These are phyloP conservation scores for Fraxinus cuspidata DNA, from an alignment of 257 asterid species.

Conservation along the genomic window DNA sequence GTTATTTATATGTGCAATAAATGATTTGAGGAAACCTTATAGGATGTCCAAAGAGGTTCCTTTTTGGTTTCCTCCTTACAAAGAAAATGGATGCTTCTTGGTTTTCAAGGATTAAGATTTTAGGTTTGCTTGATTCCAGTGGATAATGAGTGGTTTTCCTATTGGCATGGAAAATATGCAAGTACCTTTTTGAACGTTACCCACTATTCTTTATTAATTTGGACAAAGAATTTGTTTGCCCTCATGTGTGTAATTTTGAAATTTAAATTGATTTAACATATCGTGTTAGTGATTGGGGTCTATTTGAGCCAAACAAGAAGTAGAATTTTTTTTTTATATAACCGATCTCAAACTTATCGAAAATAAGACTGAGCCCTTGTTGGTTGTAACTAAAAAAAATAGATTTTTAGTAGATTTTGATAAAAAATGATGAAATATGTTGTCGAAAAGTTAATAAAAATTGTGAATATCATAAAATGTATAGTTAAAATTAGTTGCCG, in stretches of 20 bases:
- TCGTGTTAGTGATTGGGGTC: not conserved
- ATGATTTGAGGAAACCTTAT: conserved; percentile 13
- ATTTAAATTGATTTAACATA: not conserved
- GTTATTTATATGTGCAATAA: conserved; percentile 13
- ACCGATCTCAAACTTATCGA: not conserved
- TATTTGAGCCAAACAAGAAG: not conserved
- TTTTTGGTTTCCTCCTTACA: conserved; percentile 30
- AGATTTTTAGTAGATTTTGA: no score
- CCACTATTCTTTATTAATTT: not conserved
- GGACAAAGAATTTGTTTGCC: not conserved
- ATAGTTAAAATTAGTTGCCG: no score
- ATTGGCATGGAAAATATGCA: not conserved
- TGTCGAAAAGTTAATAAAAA: no score
- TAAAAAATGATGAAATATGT: no score
- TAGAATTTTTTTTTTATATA: not conserved
- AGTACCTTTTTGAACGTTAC: not conserved
- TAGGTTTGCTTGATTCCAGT: not conserved
- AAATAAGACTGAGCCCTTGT: not conserved
- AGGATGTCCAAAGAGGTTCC: conserved; percentile 36
- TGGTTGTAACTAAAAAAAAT: no score
- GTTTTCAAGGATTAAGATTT: conserved; percentile 17
- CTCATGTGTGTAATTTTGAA: not conserved
- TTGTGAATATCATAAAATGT: no score
- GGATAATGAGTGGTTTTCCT: not conserved
- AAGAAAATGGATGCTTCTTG: conserved; percentile 42